Percentiles rank a stretch among this genome's conserved stretches.
Evolutionary conservation across 2,329 filamentous ascomycete genomes (phyloP).

Genomic region (Colletotrichum sansevieriae): DNA sequence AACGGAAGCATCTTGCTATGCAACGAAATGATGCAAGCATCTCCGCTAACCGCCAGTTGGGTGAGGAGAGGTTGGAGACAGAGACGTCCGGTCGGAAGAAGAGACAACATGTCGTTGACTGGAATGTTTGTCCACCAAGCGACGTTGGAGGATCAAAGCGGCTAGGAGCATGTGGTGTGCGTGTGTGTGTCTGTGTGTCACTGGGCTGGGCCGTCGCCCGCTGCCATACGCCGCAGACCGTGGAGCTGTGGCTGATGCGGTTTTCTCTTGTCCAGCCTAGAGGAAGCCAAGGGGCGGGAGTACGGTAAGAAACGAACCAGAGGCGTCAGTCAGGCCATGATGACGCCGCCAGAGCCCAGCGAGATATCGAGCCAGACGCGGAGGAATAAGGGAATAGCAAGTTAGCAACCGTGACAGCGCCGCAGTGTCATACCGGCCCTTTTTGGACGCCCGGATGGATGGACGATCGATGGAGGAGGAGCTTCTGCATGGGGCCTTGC

Average conservation of each 20-base stretch:
- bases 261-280: background rate
- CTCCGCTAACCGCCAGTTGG: background rate
- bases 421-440: conserved; percentile 15
- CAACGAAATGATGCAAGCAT: conserved; percentile 4
- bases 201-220: background rate
- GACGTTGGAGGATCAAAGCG: too few relatives aligned
- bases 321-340: conserved; percentile 41
- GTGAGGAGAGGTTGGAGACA: background rate
- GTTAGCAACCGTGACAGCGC: too few relatives aligned
- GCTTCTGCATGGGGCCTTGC: conserved; percentile 7
- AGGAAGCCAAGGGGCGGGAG: too few relatives aligned
- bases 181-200: conserved; percentile 16
- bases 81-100: conserved; percentile 11
- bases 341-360: too few relatives aligned
- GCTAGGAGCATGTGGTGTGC: background rate
- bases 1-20: conserved; percentile 9
- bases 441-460: conserved; percentile 24
- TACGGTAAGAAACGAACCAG: conserved; percentile 12
- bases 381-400: too few relatives aligned
- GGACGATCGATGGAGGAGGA: conserved; percentile 8
- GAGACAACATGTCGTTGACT: conserved; percentile 34
- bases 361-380: too few relatives aligned
- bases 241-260: conserved; percentile 23
- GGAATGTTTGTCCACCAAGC: conserved; percentile 20
- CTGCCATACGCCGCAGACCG: background rate